Evolutionary conservation across 352 stramenopile species (phyloP).

Genomic region (Phytopythium sindhum): DNA sequence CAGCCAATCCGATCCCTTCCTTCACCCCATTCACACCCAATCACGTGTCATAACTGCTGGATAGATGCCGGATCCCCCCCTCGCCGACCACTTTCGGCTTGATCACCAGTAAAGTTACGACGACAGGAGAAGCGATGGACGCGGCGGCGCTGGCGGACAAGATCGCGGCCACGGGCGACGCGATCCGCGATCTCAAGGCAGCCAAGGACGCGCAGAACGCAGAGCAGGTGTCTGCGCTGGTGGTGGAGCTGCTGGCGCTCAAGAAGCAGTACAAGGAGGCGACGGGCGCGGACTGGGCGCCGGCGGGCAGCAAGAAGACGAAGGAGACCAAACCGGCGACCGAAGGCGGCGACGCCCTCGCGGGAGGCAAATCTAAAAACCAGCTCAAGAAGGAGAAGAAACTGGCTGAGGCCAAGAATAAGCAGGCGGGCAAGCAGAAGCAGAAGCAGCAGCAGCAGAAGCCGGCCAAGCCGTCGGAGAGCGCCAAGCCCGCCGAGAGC

Average conservation of each 20-base stretch:
- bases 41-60: neutral
- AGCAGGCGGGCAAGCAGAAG: constrained; percentile 45
- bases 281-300: constrained; percentile 70
- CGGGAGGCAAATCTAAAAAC: constrained; percentile 70
- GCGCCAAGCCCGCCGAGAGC: constrained; percentile 59
- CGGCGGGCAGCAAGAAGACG: constrained; percentile 30
- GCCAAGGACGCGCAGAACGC: constrained; percentile 58
- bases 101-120: neutral
- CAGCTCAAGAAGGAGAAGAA: constrained; percentile 90
- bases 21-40: neutral
- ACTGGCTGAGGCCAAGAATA: constrained; percentile 51
- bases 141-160: constrained; percentile 39
- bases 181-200: constrained; percentile 82
- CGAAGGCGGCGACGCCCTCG: constrained; percentile 9
- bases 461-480: constrained; percentile 62
- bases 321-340: constrained; percentile 21
- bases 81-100: neutral
- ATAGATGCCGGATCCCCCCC: neutral
- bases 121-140: constrained; percentile 15
- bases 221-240: constrained; percentile 37
- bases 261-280: constrained; percentile 79
- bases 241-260: constrained; percentile 61
- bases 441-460: constrained; percentile 42
- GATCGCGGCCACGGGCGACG: constrained; percentile 69
- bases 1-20: neutral